A percentile compares a stretch with the other conserved stretches of the same genome.
phyloP scores from a whole-genome alignment of 192 early-diverging fungal genomes.

The Coemansia pectinata region DNA sequence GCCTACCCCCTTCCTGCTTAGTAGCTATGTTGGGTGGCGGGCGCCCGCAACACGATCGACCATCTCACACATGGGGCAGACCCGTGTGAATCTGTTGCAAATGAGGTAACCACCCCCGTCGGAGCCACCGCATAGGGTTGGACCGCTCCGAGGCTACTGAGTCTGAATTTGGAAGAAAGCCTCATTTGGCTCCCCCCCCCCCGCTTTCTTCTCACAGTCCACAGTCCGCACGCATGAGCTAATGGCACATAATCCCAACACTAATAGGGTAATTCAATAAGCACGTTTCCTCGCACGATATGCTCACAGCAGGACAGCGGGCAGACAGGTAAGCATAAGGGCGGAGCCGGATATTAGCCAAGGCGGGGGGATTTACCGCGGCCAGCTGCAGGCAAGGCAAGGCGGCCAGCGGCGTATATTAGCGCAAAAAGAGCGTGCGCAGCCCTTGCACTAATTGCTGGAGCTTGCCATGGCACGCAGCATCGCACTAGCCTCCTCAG shows the following conservation, averaged over 20 bases:
- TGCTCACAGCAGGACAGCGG: background rate
- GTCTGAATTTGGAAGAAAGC: background rate
- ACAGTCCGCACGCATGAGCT: background rate
- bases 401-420: background rate
- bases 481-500: conserved; percentile 47
- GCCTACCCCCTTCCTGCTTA: background rate
- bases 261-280: background rate
- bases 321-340: background rate
- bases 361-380: background rate
- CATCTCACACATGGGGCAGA: background rate
- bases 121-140: background rate
- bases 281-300: background rate
- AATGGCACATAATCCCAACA: background rate
- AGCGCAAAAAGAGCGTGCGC: background rate
- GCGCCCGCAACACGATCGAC: conserved; percentile 4
- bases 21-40: background rate
- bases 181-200: background rate
- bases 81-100: background rate
- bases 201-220: background rate
- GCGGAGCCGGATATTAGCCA: background rate
- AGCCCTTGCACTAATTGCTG: background rate
- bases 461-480: conserved; percentile 27
- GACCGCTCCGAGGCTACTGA: background rate
- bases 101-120: background rate
- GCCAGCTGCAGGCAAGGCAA: background rate